phyloP scores from a whole-genome alignment of 305 asterid genomes.

The Stenogyne calaminthoides region DNA sequence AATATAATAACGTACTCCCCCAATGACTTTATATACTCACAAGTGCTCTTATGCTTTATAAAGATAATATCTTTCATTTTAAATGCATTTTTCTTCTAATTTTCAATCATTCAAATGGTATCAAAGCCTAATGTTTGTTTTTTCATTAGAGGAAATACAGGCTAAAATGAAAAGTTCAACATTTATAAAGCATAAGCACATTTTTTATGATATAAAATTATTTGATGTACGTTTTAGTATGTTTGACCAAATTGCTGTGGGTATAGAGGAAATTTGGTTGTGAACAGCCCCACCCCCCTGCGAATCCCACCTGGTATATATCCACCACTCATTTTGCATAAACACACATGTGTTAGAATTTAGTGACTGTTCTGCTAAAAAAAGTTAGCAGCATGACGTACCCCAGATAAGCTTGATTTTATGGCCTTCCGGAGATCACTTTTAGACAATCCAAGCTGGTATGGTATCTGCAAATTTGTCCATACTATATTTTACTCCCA shows the following conservation, averaged over 20 bases:
- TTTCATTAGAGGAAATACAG: background rate
- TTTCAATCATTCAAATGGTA: background rate
- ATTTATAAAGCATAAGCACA: background rate
- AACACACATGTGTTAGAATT: background rate
- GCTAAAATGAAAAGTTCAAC: background rate
- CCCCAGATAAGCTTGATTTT: slow-evolving; percentile 90
- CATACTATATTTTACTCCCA: slow-evolving; percentile 26
- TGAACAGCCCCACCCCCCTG: background rate
- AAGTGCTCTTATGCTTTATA: background rate
- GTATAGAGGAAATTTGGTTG: background rate
- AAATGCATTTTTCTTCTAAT: too few relatives aligned
- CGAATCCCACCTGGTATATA: background rate
- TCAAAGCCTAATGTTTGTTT: background rate
- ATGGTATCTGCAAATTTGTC: slow-evolving; percentile 67
- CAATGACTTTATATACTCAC: background rate
- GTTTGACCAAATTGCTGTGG: background rate
- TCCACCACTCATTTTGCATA: background rate
- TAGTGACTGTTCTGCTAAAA: background rate
- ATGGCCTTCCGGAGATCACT: slow-evolving; percentile 88
- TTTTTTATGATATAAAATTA: background rate
- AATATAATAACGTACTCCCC: background rate
- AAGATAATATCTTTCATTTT: background rate
- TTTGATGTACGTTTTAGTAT: background rate
- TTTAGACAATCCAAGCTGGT: slow-evolving; percentile 89
- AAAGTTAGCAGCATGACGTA: slow-evolving; percentile 38